A percentile compares a stretch with the other conserved stretches of the same genome.
Evolutionary conservation across 257 asterid genomes (phyloP).

Genomic region (Solanum verrucosum): DNA sequence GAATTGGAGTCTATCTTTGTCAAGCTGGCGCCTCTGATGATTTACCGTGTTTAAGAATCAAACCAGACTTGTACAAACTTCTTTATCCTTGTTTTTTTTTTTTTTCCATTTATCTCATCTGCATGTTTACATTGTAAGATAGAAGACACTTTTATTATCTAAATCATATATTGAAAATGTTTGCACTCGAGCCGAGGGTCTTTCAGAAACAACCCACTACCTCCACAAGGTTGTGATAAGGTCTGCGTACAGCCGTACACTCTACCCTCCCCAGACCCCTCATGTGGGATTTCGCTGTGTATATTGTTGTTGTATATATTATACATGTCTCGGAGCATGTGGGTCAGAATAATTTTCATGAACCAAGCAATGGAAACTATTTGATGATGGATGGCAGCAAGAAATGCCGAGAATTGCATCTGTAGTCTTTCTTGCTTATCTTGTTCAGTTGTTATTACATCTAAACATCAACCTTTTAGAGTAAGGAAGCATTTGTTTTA

Average conservation of each 20-base stretch:
- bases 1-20: not conserved
- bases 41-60: not conserved
- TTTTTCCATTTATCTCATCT: not conserved
- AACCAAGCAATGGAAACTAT: not conserved
- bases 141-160: not conserved
- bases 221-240: too few species aligned
- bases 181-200: too few species aligned
- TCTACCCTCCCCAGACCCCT: too few species aligned
- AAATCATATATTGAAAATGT: not conserved
- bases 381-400: not conserved
- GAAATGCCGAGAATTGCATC: not conserved
- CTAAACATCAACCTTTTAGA: not conserved
- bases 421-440: not conserved
- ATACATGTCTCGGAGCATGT: not conserved
- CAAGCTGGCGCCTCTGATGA: not conserved
- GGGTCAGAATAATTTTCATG: not conserved
- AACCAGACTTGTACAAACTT: not conserved
- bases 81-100: not conserved
- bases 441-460: not conserved
- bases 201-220: too few species aligned
- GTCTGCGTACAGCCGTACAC: too few species aligned
- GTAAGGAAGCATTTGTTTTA: not conserved
- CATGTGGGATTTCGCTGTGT: too few species aligned
- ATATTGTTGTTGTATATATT: not conserved
- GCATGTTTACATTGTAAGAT: not conserved